Conservation (phyloP, 805 yeast species). For the Komagataella ulmi region DNA sequence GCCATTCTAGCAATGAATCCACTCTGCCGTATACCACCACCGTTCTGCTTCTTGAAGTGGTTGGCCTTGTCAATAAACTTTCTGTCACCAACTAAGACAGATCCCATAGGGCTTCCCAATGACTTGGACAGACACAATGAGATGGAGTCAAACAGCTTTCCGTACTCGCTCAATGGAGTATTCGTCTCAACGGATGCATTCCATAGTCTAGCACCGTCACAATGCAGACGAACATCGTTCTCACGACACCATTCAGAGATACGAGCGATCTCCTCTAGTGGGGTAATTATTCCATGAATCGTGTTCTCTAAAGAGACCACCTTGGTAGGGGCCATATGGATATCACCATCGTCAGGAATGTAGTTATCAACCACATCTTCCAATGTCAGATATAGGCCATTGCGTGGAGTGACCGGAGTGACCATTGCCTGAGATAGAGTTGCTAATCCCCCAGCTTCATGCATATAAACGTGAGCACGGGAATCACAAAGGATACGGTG, state of each 20-base stretch:
- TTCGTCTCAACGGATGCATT: constrained; percentile 74
- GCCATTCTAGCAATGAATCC: constrained; percentile 82
- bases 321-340: constrained; percentile 81
- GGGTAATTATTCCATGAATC: constrained; percentile 69
- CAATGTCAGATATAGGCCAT: constrained; percentile 64
- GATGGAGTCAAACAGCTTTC: constrained; percentile 73
- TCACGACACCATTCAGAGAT: constrained; percentile 60
- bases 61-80: constrained; percentile 54
- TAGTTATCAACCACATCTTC: constrained; percentile 60
- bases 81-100: constrained; percentile 61
- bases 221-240: constrained; percentile 50
- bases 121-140: constrained; percentile 84
- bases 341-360: constrained; percentile 65
- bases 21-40: constrained; percentile 87
- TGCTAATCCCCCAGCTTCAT: constrained; percentile 89
- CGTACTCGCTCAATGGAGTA: constrained; percentile 53
- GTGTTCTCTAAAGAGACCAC: constrained; percentile 83
- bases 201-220: constrained; percentile 95
- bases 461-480: constrained; percentile 70
- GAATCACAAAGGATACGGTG: constrained; percentile 77
- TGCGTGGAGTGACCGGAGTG: constrained; percentile 63
- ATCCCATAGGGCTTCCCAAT: constrained; percentile 89
- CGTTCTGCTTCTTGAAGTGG: constrained; percentile 83
- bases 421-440: constrained; percentile 88
- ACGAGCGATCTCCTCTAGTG: constrained; percentile 60